Evolutionary conservation across 1,284 basidiomycete species (phyloP).

Genomic region (Coriolopsis trogii): DNA sequence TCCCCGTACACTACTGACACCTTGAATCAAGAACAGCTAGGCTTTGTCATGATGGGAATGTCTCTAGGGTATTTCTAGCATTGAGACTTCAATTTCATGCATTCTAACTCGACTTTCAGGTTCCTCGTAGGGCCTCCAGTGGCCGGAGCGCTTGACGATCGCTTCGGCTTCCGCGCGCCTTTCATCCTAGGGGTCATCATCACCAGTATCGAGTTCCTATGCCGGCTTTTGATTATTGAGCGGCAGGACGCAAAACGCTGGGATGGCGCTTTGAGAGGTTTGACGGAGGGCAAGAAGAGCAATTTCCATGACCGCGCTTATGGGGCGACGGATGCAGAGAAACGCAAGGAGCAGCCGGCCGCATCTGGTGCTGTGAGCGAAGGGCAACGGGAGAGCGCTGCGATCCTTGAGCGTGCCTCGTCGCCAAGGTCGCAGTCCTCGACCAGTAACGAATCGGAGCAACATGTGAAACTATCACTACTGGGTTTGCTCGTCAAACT

Average conservation of each 20-base stretch:
- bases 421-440: no score
- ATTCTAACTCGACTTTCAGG: conserved; percentile 27
- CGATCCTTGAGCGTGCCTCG: no score
- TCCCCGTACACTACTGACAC: no score
- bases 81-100: background rate
- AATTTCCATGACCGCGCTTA: conserved; percentile 4
- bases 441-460: background rate
- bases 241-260: conserved; percentile 57
- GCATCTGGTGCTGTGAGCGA: background rate
- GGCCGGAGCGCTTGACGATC: conserved; percentile 67
- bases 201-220: conserved; percentile 63
- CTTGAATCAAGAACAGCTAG: conserved; percentile 79
- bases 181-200: conserved; percentile 72
- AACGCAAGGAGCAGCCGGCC: conserved; percentile 6
- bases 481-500: conserved; percentile 38
- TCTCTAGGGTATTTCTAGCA: conserved; percentile 55
- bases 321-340: conserved; percentile 2
- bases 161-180: conserved; percentile 74
- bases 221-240: conserved; percentile 66
- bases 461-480: conserved; percentile 7
- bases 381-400: no score
- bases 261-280: conserved; percentile 49
- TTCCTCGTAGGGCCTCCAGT: conserved; percentile 68
- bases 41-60: conserved; percentile 71
- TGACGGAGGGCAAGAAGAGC: conserved; percentile 14